Conservation (phyloP, 345 rosid species). For the Lumnitzera racemosa region DNA sequence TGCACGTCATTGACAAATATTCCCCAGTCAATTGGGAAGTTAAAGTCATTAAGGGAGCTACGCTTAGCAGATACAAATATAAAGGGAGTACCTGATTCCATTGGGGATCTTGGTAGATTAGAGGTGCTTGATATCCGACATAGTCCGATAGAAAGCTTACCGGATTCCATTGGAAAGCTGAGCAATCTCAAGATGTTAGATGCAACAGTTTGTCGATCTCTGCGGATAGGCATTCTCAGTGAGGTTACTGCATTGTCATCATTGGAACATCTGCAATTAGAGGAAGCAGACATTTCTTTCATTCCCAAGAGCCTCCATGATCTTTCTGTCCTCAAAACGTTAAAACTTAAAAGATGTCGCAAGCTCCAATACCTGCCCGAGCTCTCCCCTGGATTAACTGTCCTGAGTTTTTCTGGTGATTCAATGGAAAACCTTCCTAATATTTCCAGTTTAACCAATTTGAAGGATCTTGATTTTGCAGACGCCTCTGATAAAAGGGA, state of each 20-base stretch:
- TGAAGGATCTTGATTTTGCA: not conserved
- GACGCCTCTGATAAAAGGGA: too few species aligned
- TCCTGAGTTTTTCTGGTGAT: not conserved
- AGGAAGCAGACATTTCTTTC: too few species aligned
- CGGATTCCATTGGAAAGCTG: not conserved
- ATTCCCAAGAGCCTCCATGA: not conserved
- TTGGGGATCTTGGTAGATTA: not conserved
- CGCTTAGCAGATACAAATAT: not conserved
- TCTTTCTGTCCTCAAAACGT: not conserved
- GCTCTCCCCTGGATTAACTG: not conserved
- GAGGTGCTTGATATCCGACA: not conserved
- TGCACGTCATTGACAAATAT: not conserved
- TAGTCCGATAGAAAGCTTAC: not conserved
- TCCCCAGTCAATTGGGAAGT: not conserved
- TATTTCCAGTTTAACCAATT: not conserved
- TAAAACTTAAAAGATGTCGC: not conserved
- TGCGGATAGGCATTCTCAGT: not conserved
- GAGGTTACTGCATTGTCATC: too few species aligned
- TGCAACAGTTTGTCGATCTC: not conserved
- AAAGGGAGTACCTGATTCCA: not conserved
- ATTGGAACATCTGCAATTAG: too few species aligned
- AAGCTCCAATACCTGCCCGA: not conserved
- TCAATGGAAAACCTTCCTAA: not conserved
- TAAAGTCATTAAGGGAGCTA: not conserved
- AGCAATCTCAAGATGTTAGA: not conserved